Conservation (phyloP, 2,329 filamentous ascomycete genomes). For the Aspergillus pseudoglaucus region DNA sequence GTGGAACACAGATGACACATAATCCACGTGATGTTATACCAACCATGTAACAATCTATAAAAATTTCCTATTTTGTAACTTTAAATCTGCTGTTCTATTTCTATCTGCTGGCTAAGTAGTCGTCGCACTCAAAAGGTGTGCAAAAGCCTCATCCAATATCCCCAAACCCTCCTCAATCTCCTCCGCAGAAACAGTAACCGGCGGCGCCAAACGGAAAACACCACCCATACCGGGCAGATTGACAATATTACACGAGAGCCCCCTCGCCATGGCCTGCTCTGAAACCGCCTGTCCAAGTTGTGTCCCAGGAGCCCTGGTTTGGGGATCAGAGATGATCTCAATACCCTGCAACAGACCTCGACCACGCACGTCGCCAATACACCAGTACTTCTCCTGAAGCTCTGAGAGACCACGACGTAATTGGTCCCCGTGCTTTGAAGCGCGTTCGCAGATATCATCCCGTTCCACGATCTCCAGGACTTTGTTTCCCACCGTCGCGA, state of each 20-base stretch:
- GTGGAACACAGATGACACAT: no score
- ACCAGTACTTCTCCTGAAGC: slow-evolving; percentile 49
- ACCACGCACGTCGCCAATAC: slow-evolving; percentile 57
- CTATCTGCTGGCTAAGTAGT: no score
- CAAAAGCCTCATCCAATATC: slow-evolving; percentile 54
- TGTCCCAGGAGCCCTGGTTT: slow-evolving; percentile 42
- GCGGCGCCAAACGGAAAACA: slow-evolving; percentile 54
- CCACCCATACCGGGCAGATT: slow-evolving; percentile 51
- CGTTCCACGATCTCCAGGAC: slow-evolving; percentile 56
- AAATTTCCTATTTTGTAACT: no score
- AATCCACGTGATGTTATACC: no score
- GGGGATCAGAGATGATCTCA: slow-evolving; percentile 50
- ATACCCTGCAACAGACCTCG: slow-evolving; percentile 54
- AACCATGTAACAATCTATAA: no score
- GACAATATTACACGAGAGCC: slow-evolving; percentile 53
- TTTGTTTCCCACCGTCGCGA: slow-evolving; percentile 55
- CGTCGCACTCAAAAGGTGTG: slow-evolving; percentile 6
- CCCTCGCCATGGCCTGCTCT: slow-evolving; percentile 45
- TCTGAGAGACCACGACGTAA: slow-evolving; percentile 44
- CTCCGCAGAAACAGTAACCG: slow-evolving; percentile 50
- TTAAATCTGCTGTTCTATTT: no score
- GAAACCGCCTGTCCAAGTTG: slow-evolving; percentile 46
- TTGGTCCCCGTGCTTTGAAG: slow-evolving; percentile 39
- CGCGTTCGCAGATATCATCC: slow-evolving; percentile 46
- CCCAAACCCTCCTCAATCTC: slow-evolving; percentile 47